Conservation (phyloP, 2,329 filamentous ascomycete genomes). For the Arthrinium phaeospermum region DNA sequence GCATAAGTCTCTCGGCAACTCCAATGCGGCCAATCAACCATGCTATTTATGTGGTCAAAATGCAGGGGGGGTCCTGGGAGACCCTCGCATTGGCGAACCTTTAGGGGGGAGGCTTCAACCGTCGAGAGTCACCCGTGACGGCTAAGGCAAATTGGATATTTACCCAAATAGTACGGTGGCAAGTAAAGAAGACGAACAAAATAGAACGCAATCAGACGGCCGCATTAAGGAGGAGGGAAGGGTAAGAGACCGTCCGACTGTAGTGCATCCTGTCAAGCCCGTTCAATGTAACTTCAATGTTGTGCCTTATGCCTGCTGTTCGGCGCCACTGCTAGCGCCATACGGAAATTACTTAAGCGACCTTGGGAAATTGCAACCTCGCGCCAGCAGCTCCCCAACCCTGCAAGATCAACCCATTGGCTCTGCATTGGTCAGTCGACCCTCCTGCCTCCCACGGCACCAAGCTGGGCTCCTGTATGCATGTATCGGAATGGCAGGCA, state of each 20-base stretch:
- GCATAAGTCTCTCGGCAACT: constrained; percentile 5
- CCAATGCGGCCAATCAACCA: constrained; percentile 5
- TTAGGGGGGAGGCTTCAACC: neutral
- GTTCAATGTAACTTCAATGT: neutral
- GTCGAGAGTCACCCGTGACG: neutral
- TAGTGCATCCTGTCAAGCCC: neutral
- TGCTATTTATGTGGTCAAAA: neutral
- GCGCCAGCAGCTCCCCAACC: neutral
- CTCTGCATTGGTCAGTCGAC: neutral
- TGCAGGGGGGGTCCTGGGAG: neutral
- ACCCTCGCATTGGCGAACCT: neutral
- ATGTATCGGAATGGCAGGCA: neutral
- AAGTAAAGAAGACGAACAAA: neutral
- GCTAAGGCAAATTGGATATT: neutral
- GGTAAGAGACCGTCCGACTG: neutral
- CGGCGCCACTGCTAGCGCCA: constrained; percentile 16
- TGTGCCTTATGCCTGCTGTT: neutral
- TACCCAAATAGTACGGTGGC: neutral
- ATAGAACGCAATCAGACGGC: neutral
- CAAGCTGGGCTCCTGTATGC: neutral
- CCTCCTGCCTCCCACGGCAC: neutral
- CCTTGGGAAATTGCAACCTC: constrained; percentile 17
- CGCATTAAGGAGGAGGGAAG: neutral
- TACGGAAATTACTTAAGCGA: constrained; percentile 20
- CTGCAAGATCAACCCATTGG: constrained; percentile 11